phyloP scores from a whole-genome alignment of 163 green algal genomes.

The Chlamydomonas reinhardtii region DNA sequence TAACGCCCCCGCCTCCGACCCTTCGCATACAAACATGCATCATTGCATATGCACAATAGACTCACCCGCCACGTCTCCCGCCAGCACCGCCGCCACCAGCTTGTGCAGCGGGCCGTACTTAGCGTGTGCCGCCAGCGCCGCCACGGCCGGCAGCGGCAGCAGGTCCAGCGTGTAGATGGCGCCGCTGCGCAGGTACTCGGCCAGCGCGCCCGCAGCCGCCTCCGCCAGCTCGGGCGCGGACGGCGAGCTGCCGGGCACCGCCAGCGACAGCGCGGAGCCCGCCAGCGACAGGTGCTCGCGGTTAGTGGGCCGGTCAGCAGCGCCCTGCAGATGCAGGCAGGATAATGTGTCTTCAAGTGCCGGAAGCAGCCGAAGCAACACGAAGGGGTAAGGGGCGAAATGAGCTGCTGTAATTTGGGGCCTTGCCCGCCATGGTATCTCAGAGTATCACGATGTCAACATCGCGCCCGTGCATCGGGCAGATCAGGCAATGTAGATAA shows the following conservation, averaged over 20 bases:
- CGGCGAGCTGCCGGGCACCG: not conserved
- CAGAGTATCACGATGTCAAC: slow-evolving; percentile 41
- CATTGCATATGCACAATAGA: no score
- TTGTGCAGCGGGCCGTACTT: slow-evolving; percentile 47
- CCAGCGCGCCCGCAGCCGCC: slow-evolving; percentile 23
- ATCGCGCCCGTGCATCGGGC: slow-evolving; percentile 19
- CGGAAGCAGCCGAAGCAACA: no score
- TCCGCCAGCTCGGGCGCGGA: slow-evolving; percentile 17
- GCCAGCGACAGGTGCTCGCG: slow-evolving; percentile 41
- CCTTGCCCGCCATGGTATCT: no score
- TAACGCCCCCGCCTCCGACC: no score
- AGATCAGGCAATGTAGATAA: slow-evolving; percentile 78
- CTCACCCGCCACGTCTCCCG: slow-evolving; percentile 62
- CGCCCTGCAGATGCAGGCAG: slow-evolving; percentile 4
- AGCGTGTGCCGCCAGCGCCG: slow-evolving; percentile 47
- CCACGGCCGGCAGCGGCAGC: slow-evolving; percentile 21
- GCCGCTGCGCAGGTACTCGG: slow-evolving; percentile 40
- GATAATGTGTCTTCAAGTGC: no score
- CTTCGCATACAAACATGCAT: no score
- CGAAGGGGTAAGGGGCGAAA: no score
- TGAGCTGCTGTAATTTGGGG: no score
- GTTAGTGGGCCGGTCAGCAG: slow-evolving; percentile 31
- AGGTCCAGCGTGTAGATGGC: slow-evolving; percentile 35
- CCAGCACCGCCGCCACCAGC: slow-evolving; percentile 62
- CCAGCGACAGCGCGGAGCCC: not conserved